Conservation (phyloP, 2,329 filamentous ascomycete species). For the Onygenales sp. region DNA sequence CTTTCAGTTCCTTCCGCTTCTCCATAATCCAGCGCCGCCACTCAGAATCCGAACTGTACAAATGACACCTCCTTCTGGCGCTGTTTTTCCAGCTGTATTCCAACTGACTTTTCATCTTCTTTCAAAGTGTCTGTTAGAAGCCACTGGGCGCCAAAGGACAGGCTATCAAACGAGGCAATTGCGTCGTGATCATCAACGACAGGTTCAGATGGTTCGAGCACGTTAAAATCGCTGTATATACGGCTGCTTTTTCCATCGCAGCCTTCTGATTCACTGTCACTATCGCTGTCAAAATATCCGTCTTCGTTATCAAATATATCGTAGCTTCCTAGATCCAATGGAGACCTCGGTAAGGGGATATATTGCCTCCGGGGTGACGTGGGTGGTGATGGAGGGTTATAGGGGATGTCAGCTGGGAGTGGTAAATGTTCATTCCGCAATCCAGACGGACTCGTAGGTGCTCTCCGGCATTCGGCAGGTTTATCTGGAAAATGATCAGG, state of each 20-base stretch:
- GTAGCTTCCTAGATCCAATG: slow-evolving; percentile 34
- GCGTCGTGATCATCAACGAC: slow-evolving; percentile 14
- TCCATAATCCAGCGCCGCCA: neutral
- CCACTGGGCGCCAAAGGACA: slow-evolving; percentile 5
- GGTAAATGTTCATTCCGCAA: slow-evolving; percentile 1
- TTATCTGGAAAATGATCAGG: neutral
- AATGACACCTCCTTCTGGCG: slow-evolving; percentile 14
- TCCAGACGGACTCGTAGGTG: neutral
- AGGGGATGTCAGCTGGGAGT: neutral
- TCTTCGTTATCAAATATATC: slow-evolving; percentile 33
- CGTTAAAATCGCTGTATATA: slow-evolving; percentile 18
- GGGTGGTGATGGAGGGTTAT: slow-evolving; percentile 5
- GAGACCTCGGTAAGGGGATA: slow-evolving; percentile 26
- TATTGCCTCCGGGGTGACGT: slow-evolving; percentile 13
- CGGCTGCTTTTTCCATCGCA: slow-evolving; percentile 4
- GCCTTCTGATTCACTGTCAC: slow-evolving; percentile 7
- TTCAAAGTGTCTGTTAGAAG: neutral
- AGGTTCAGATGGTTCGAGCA: slow-evolving; percentile 11
- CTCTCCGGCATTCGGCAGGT: neutral
- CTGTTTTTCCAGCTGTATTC: slow-evolving; percentile 12
- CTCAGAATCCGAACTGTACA: slow-evolving; percentile 7
- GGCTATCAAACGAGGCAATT: slow-evolving; percentile 11
- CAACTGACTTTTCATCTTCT: slow-evolving; percentile 12
- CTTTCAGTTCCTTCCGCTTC: neutral
- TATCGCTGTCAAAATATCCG: slow-evolving; percentile 11